phyloP scores from a whole-genome alignment of 1,139 yeast species.

The Zygosaccharomyces pseudobailii region DNA sequence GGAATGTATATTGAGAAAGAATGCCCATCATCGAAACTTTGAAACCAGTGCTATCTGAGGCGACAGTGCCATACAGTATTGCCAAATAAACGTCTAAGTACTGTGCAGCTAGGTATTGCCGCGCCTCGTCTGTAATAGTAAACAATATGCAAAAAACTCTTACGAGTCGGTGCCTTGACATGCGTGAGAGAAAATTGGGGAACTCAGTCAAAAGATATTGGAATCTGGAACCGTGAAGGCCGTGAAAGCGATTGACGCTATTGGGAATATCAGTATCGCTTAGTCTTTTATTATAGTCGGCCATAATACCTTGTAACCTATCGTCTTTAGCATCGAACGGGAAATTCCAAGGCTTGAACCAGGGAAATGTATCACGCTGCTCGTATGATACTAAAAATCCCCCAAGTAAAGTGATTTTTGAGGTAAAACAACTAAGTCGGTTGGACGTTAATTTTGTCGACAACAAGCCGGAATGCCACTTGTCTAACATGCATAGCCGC shows the following conservation, averaged over 20 bases:
- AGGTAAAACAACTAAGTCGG: slow-evolving; percentile 14
- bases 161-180: slow-evolving; percentile 55
- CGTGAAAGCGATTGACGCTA: slow-evolving; percentile 31
- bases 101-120: slow-evolving; percentile 62
- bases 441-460: slow-evolving; percentile 12
- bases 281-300: slow-evolving; percentile 43
- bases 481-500: slow-evolving; percentile 25
- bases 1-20: slow-evolving; percentile 80
- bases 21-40: slow-evolving; percentile 72
- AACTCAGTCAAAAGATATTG: slow-evolving; percentile 55
- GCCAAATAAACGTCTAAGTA: slow-evolving; percentile 80
- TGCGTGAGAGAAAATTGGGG: slow-evolving; percentile 59
- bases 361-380: slow-evolving; percentile 19
- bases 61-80: slow-evolving; percentile 60
- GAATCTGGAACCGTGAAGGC: slow-evolving; percentile 63
- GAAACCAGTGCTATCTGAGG: slow-evolving; percentile 72
- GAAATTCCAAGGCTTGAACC: slow-evolving; percentile 30
- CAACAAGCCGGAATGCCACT: slow-evolving; percentile 22
- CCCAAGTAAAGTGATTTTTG: slow-evolving; percentile 27
- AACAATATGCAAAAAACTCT: slow-evolving; percentile 67
- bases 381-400: slow-evolving; percentile 26
- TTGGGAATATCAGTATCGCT: slow-evolving; percentile 30
- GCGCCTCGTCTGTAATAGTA: slow-evolving; percentile 59
- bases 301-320: slow-evolving; percentile 41
- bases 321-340: slow-evolving; percentile 20